Evolutionary conservation across 2,329 filamentous ascomycete species (phyloP).

Genomic region (Gnomoniopsis smithogilvyi): DNA sequence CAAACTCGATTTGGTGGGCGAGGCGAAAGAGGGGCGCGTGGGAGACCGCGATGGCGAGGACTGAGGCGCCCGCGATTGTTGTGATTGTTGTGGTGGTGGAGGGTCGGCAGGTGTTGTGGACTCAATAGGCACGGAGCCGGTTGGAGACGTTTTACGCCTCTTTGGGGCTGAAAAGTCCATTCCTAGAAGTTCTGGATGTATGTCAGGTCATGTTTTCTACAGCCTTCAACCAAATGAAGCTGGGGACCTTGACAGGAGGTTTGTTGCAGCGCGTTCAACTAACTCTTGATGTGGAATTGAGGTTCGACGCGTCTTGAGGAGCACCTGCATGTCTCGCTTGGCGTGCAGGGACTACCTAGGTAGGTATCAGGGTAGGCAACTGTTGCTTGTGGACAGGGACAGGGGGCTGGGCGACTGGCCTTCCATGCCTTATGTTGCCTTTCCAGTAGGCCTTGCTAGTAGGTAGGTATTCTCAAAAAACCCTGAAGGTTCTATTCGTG

Average conservation of each 20-base stretch:
- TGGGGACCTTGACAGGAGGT: conserved; percentile 1
- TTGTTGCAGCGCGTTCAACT: conserved; percentile 19
- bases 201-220: conserved; percentile 17
- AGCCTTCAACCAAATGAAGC: background rate
- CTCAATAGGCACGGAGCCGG: conserved; percentile 39
- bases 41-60: conserved; percentile 5
- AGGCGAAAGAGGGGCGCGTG: conserved; percentile 56
- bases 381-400: too few species aligned
- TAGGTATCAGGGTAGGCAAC: background rate
- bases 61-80: background rate
- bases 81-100: conserved; percentile 15
- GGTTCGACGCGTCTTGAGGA: conserved; percentile 8
- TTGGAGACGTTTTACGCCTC: conserved; percentile 60
- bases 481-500: too few species aligned
- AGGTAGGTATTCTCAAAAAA: too few species aligned
- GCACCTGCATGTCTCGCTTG: background rate
- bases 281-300: background rate
- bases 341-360: background rate
- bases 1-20: conserved; percentile 64
- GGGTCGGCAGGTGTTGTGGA: conserved; percentile 34
- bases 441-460: too few species aligned
- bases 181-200: conserved; percentile 3
- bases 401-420: too few species aligned
- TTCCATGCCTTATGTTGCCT: too few species aligned
- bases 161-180: conserved; percentile 62